Base-by-base conservation (phyloP, 768 basidiomycete genomes). In the Lentinula lateritia region DNA sequence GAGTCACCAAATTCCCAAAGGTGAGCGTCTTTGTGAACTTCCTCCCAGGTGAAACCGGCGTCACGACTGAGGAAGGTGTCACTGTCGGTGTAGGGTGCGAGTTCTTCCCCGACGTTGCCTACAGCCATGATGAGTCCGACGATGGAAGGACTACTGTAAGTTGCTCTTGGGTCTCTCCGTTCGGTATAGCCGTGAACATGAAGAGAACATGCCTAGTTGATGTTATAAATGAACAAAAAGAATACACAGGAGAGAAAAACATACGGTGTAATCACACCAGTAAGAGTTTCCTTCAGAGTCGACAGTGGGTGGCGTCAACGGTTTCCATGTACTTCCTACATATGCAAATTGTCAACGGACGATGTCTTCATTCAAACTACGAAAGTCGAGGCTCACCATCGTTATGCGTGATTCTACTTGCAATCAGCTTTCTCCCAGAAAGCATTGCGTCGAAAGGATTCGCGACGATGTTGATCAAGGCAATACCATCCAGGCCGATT, bases 1-100 rank as follows among this genome's bases (percentile, higher is more conserved):
- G 93, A 96, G 75, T 98, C 97, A 34, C 96, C 96, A 67, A 96
- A 98, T 71, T 95, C 95, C 94, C 93, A 99, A 42, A 98, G 80
- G 70, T 98, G 91, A 0, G 97, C 96, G 66, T 96, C 95, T 71
- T 99, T 99, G 78, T 95, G 95, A 0, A 99, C 89, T 75, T 99
- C 97, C 71, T 97, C 87, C 97, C 97, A 99, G 0, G 92, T 94
- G 75, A 97, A 97, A 8, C 97, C 97, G 2, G 87, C 97, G 67
- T 99, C 93, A 4, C 97, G 92, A 60, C 92, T 93, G 45, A 98
- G 82, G 88, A 97, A 98, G 2, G 95, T 97, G 71, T 98, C 96
- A 63, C 88, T 87, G 35, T 98, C 90, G 3, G 78, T 81, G 75
- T 99, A 99, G 0, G 86, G 76, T 0, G 84, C 86, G 1, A 99